A percentile compares a stretch with the other conserved stretches of the same genome.
Conservation (phyloP, 2,329 filamentous ascomycete species). For the Beauveria sp. region DNA sequence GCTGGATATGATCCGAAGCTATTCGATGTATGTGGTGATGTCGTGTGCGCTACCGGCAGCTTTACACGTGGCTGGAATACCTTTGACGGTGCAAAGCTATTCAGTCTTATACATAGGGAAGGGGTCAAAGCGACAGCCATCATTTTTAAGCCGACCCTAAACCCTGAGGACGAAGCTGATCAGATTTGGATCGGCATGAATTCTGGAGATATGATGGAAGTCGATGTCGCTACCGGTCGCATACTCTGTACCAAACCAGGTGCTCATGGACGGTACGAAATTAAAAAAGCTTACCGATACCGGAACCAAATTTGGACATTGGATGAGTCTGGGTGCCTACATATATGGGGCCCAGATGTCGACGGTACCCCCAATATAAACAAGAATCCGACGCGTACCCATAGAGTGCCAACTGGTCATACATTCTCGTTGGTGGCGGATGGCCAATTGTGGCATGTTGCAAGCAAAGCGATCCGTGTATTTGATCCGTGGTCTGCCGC, state of each 20-base stretch:
- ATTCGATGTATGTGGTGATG: slow-evolving; percentile 81
- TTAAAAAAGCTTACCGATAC: slow-evolving; percentile 79
- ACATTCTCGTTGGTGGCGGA: slow-evolving; percentile 85
- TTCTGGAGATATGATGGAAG: slow-evolving; percentile 78
- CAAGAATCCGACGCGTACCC: slow-evolving; percentile 63
- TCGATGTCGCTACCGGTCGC: slow-evolving; percentile 69
- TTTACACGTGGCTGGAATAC: slow-evolving; percentile 86
- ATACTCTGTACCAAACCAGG: slow-evolving; percentile 60
- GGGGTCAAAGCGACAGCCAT: slow-evolving; percentile 74
- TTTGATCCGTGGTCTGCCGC: slow-evolving; percentile 67
- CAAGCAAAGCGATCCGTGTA: slow-evolving; percentile 78
- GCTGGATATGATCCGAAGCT: slow-evolving; percentile 82
- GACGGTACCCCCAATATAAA: slow-evolving; percentile 67
- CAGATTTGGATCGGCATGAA: slow-evolving; percentile 87
- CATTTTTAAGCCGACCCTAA: slow-evolving; percentile 67
- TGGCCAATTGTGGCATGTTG: slow-evolving; percentile 78
- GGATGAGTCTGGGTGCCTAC: slow-evolving; percentile 79
- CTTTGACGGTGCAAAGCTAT: slow-evolving; percentile 68
- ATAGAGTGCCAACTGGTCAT: slow-evolving; percentile 71
- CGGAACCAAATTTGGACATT: slow-evolving; percentile 89
- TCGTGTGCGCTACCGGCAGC: slow-evolving; percentile 78
- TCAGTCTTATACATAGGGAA: slow-evolving; percentile 79
- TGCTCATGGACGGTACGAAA: slow-evolving; percentile 70
- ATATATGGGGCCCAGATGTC: slow-evolving; percentile 75
- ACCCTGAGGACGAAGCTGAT: slow-evolving; percentile 72